A percentile compares a stretch with the other conserved stretches of the same genome.
These are phyloP conservation scores for Exophiala xenobiotica DNA, from an alignment of 2,329 filamentous ascomycete species.

Conservation along the genomic window DNA sequence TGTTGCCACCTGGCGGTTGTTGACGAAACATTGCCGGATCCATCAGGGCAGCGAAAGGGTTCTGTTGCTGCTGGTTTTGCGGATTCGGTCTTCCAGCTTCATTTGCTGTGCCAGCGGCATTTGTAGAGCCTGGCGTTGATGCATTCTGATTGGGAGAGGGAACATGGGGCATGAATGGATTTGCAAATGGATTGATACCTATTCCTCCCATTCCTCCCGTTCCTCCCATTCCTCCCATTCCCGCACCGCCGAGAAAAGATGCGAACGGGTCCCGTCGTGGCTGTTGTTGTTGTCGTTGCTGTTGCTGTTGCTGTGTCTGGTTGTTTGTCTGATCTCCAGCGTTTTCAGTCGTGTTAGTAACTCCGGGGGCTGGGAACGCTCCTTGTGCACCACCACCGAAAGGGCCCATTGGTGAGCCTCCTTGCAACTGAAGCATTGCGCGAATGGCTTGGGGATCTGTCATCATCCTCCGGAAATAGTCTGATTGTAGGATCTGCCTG, in stretches of 20 bases:
- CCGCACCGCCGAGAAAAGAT: constrained; percentile 32
- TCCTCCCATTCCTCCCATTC: too few species aligned
- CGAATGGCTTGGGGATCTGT: constrained; percentile 83
- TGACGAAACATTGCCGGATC: constrained; percentile 43
- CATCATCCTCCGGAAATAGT: constrained; percentile 87
- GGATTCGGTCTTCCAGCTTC: constrained; percentile 3
- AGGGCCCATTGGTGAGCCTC: constrained; percentile 53
- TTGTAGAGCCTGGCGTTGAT: constrained; percentile 1
- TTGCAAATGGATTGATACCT: constrained; percentile 66
- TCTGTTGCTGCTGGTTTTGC: constrained; percentile 43
- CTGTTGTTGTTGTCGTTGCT: constrained; percentile 30
- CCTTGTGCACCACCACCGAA: constrained; percentile 54
- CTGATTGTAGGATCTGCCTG: constrained; percentile 82
- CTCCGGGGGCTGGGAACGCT: constrained; percentile 84
- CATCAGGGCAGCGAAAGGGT: constrained; percentile 70
- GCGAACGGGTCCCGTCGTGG: constrained; percentile 48
- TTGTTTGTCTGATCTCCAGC: constrained; percentile 40
- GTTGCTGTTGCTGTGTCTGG: constrained; percentile 35
- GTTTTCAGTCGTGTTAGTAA: constrained; percentile 72
- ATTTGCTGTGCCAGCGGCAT: background rate
- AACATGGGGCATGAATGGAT: constrained; percentile 52
- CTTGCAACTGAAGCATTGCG: constrained; percentile 78
- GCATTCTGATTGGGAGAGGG: constrained; percentile 16
- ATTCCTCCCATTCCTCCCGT: too few species aligned
- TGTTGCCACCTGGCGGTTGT: constrained; percentile 27